These are phyloP conservation scores for Thalassiosira sp. DNA, from an alignment of 352 stramenopile genomes.

Conservation along the genomic window DNA sequence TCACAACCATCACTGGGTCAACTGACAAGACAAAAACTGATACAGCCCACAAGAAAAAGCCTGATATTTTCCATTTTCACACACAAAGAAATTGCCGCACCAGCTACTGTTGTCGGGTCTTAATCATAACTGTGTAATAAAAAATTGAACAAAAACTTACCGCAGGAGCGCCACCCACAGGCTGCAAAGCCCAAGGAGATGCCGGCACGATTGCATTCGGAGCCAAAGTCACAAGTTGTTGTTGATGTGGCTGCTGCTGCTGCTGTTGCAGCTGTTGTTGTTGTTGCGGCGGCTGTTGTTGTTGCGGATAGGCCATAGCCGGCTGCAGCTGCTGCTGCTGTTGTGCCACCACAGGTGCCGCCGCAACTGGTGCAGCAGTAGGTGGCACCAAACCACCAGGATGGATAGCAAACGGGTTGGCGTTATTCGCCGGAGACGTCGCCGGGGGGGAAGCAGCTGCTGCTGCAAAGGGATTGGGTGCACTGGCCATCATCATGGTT, in stretches of 20 bases:
- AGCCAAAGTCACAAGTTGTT: constrained; percentile 11
- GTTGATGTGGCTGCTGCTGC: background rate
- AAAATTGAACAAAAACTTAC: background rate
- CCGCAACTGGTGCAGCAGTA: background rate
- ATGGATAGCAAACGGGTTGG: background rate
- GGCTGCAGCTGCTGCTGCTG: background rate
- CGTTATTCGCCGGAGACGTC: background rate
- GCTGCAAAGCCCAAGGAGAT: constrained; percentile 30
- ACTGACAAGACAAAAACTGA: too few relatives aligned
- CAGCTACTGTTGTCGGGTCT: background rate
- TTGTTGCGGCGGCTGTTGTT: background rate
- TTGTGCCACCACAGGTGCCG: background rate
- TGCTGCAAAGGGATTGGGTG: background rate
- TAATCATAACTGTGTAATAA: background rate
- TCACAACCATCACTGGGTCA: too few relatives aligned
- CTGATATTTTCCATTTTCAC: too few relatives aligned
- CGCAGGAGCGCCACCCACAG: background rate
- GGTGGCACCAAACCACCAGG: background rate
- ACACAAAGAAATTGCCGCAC: too few relatives aligned
- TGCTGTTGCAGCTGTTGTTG: background rate
- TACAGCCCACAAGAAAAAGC: too few relatives aligned
- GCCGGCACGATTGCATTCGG: constrained; percentile 3
- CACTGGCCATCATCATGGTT: background rate
- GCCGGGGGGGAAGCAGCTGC: background rate
- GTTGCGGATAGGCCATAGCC: background rate